Conservation (phyloP, 176 grass and related monocot species). For the Echinochloa phyllopogon region DNA sequence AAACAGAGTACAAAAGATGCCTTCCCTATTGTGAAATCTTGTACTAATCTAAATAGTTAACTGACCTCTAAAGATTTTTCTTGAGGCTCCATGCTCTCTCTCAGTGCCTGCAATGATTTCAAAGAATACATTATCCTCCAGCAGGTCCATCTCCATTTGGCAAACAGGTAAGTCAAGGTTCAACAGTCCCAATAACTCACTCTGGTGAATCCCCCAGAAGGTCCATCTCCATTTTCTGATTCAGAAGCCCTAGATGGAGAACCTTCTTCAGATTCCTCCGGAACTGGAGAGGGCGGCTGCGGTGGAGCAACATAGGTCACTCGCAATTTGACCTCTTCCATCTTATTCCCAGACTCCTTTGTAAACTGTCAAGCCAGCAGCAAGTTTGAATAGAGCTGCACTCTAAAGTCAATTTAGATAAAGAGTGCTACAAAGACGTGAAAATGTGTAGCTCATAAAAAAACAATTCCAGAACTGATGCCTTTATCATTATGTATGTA, state of each 20-base stretch:
- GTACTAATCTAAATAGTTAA: constrained; percentile 13
- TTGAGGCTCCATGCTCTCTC: constrained; percentile 55
- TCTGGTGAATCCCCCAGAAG: constrained; percentile 54
- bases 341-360: constrained; percentile 65
- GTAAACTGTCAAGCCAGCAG: constrained; percentile 59
- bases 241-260: constrained; percentile 72
- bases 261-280: constrained; percentile 88
- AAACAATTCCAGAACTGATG: neutral
- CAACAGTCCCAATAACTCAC: constrained; percentile 58
- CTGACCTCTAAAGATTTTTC: constrained; percentile 66
- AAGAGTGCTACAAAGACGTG: neutral
- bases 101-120: constrained; percentile 53
- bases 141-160: too few species aligned
- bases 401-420: constrained; percentile 16
- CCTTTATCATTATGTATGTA: neutral
- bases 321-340: constrained; percentile 77
- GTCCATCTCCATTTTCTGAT: constrained; percentile 56
- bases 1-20: constrained; percentile 3
- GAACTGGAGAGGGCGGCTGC: constrained; percentile 87
- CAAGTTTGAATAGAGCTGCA: neutral
- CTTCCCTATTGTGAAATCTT: neutral
- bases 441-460: constrained; percentile 13
- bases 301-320: constrained; percentile 84
- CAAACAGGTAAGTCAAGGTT: constrained; percentile 32
- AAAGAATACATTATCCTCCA: constrained; percentile 24